Evolutionary conservation across 768 basidiomycete species (phyloP).

Genomic region (Psilocybe azurescens): DNA sequence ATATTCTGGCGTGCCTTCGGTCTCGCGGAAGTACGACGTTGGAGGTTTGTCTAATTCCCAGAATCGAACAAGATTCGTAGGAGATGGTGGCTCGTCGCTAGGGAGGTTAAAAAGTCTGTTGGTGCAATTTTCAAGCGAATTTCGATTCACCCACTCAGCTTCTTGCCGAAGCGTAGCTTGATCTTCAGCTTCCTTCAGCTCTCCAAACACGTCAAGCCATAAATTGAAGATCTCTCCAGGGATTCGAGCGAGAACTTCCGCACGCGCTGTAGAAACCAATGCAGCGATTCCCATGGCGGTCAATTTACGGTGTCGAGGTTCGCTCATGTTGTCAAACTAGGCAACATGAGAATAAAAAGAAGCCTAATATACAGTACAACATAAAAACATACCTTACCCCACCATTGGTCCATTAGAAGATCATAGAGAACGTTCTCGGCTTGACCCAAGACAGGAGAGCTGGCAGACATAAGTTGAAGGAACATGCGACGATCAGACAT

Average conservation of each 20-base stretch:
- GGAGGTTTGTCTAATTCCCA: slow-evolving; percentile 77
- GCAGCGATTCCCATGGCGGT: slow-evolving; percentile 81
- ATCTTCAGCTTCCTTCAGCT: slow-evolving; percentile 74
- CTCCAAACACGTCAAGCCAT: slow-evolving; percentile 89
- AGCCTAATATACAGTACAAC: background rate
- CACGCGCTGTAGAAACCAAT: slow-evolving; percentile 75
- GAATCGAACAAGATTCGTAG: slow-evolving; percentile 55
- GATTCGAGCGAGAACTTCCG: slow-evolving; percentile 74
- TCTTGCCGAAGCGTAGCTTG: slow-evolving; percentile 29
- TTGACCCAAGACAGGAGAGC: slow-evolving; percentile 51
- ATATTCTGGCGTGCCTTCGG: slow-evolving; percentile 76
- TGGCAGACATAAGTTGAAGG: slow-evolving; percentile 69
- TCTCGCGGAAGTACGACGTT: slow-evolving; percentile 60
- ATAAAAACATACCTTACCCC: slow-evolving; percentile 65
- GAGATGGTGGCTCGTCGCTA: slow-evolving; percentile 34
- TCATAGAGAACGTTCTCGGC: slow-evolving; percentile 66
- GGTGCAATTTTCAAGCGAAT: background rate
- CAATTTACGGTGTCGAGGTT: slow-evolving; percentile 84
- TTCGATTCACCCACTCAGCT: slow-evolving; percentile 32
- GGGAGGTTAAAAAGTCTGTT: background rate
- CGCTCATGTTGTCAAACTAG: slow-evolving; percentile 92
- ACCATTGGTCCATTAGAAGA: slow-evolving; percentile 78
- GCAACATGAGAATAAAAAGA: background rate
- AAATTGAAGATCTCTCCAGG: slow-evolving; percentile 81
- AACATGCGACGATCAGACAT: slow-evolving; percentile 72